Evolutionary conservation across 2,329 filamentous ascomycete genomes (phyloP), one percentile per base, ranked within the genome.

Genomic region (Pseudogymnoascus sp.): DNA sequence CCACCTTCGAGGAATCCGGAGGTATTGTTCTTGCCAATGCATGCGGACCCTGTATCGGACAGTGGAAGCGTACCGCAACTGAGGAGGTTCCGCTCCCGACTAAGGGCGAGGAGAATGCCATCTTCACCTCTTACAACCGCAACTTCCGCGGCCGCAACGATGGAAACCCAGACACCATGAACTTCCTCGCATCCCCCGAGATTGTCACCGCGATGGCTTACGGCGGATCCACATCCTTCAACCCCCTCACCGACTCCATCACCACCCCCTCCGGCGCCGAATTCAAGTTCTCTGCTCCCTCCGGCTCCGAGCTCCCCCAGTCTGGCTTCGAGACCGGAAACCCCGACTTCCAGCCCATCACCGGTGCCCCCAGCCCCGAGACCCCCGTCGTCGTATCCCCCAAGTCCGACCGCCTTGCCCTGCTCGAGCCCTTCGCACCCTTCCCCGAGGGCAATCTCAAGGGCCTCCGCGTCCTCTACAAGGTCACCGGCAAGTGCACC

Each of bases 121-220:
- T 99, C 71, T 85, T 99, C 72, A 93, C 92, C 8, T 97, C 93
- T 0, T 99, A 97, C 81, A 99, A 99, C 83, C 90, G 95, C 66
- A 99, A 99, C 79, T 99, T 99, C 82, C 90, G 90, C 60, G 93
- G 91, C 66, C 90, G 95, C 68, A 99, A 99, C 75, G 95, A 99
- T 73, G 95, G 95, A 66, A 99, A 99, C 80, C 88, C 90, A 21
- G 88, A 89, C 44, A 99, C 95, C 7, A 97, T 97, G 93, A 99
- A 97, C 82, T 99, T 99, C 79, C 84, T 99, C 61, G 93, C 95
- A 8, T 97, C 93, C 0, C 95, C 95, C 5, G 95, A 99, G 77
- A 86, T 99, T 64, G 95, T 99, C 66, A 97, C 95, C 4, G 95
- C 95, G 60, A 93, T 99, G 87, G 85, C 91, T 11, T 99, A 96